Percentiles rank a stretch among this genome's conserved stretches.
Evolutionary conservation across 805 yeast species (phyloP).

Genomic region (Saccharomycopsis selenospora): DNA sequence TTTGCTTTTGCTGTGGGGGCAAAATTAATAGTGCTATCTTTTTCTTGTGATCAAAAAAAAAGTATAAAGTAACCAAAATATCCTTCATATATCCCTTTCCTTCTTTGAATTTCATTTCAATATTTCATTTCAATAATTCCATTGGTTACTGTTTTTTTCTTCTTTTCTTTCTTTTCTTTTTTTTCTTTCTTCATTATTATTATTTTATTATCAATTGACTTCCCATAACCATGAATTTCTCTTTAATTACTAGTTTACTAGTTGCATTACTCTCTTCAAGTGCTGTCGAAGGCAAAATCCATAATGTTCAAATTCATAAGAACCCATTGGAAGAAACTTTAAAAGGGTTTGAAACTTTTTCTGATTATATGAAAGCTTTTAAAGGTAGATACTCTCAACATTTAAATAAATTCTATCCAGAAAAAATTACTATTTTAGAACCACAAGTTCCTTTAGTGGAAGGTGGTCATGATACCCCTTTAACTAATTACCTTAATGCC

Average conservation of each 20-base stretch:
- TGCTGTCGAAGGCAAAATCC: constrained; percentile 42
- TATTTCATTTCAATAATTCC: too few species aligned
- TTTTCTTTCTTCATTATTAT: too few species aligned
- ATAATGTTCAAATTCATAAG: constrained; percentile 52
- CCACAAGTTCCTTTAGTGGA: constrained; percentile 24
- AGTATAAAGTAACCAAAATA: too few species aligned
- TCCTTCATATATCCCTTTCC: too few species aligned
- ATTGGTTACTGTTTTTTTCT: too few species aligned
- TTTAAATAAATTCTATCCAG: constrained; percentile 40
- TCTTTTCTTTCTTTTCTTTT: too few species aligned
- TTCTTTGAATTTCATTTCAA: too few species aligned
- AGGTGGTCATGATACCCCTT: constrained; percentile 65
- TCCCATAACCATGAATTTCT: constrained; percentile 20
- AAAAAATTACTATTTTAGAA: constrained; percentile 25
- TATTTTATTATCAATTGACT: too few species aligned
- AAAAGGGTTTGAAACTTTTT: constrained; percentile 39
- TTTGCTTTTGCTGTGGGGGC: too few species aligned
- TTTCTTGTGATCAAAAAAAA: too few species aligned
- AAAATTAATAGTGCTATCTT: too few species aligned
- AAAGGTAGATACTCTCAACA: constrained; percentile 53
- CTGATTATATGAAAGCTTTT: constrained; percentile 48
- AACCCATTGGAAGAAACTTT: constrained; percentile 50
- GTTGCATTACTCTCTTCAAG: constrained; percentile 9
- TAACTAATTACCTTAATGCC: constrained; percentile 90
- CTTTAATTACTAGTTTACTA: constrained; percentile 13